Conservation (phyloP, 495 filamentous ascomycete species). For the Xylaria longipes region DNA sequence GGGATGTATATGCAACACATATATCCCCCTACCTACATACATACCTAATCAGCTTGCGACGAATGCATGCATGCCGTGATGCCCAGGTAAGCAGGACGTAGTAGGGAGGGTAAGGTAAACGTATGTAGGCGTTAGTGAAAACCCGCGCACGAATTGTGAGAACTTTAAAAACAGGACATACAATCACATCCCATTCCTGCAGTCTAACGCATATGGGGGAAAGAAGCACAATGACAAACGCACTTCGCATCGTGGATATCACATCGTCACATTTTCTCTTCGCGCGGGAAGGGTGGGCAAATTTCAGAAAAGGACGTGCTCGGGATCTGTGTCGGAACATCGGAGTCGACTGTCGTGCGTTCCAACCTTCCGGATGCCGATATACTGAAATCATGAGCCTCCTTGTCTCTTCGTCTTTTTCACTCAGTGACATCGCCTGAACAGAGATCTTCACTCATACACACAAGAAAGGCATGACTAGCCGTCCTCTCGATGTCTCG, state of each 20-base stretch:
- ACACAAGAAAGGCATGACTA: neutral
- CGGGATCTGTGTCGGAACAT: neutral
- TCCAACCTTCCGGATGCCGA: constrained; percentile 15
- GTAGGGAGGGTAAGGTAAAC: constrained; percentile 17
- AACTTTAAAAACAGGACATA: constrained; percentile 5
- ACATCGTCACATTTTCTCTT: constrained; percentile 4
- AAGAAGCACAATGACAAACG: neutral
- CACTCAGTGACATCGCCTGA: neutral
- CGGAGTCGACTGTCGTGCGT: constrained; percentile 2
- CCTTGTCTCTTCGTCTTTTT: neutral
- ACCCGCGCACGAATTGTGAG: constrained; percentile 8
- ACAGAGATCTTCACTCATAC: neutral
- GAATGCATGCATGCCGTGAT: constrained; percentile 6
- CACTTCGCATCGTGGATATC: constrained; percentile 7
- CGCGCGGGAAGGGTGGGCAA: neutral
- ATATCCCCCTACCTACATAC: constrained; percentile 1
- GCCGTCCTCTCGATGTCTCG: neutral
- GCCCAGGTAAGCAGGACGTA: constrained; percentile 14
- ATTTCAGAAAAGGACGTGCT: neutral
- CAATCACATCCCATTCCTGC: neutral
- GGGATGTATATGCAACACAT: constrained; percentile 18
- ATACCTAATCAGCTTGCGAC: neutral
- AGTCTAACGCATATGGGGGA: neutral
- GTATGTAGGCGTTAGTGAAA: constrained; percentile 1
- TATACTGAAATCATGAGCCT: neutral